phyloP scores from a whole-genome alignment of 352 stramenopile species.

The Phytophthora cajani region DNA sequence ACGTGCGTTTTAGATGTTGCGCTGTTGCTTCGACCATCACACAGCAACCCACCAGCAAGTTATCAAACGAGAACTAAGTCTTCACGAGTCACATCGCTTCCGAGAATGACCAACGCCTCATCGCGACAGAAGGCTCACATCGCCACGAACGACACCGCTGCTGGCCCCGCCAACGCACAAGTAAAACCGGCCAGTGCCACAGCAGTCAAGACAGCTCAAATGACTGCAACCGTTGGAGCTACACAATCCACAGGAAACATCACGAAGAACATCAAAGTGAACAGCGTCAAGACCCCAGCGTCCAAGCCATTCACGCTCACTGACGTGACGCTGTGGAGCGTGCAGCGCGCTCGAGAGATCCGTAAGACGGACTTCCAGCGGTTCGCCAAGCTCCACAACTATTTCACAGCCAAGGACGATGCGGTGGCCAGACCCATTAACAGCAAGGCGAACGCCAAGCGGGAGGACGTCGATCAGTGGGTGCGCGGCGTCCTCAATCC shows the following conservation, averaged over 20 bases:
- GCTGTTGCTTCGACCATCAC: background rate
- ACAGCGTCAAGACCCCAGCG: background rate
- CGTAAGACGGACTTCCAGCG: conserved; percentile 22
- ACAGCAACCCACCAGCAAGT: background rate
- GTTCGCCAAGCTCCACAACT: conserved; percentile 30
- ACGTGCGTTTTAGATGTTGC: background rate
- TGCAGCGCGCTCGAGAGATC: conserved; percentile 27
- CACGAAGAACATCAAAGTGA: conserved; percentile 2
- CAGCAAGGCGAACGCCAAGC: conserved; percentile 14
- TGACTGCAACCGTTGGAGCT: background rate
- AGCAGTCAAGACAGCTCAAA: conserved; percentile 1
- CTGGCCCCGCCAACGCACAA: background rate
- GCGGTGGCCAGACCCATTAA: conserved; percentile 9
- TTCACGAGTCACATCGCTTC: background rate
- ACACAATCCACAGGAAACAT: conserved; percentile 9
- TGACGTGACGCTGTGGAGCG: conserved; percentile 14
- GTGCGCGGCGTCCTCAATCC: background rate
- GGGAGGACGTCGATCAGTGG: conserved; percentile 24
- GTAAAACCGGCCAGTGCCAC: conserved; percentile 8
- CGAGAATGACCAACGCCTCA: conserved; percentile 16
- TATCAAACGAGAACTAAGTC: background rate
- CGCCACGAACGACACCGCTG: background rate
- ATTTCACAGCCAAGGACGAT: conserved; percentile 24
- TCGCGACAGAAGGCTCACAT: conserved; percentile 16
- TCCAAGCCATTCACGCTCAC: conserved; percentile 9